Evolutionary conservation across 2,329 filamentous ascomycete species (phyloP), one percentile per base, ranked within the genome.

Genomic region (Orbilia brochopaga): DNA sequence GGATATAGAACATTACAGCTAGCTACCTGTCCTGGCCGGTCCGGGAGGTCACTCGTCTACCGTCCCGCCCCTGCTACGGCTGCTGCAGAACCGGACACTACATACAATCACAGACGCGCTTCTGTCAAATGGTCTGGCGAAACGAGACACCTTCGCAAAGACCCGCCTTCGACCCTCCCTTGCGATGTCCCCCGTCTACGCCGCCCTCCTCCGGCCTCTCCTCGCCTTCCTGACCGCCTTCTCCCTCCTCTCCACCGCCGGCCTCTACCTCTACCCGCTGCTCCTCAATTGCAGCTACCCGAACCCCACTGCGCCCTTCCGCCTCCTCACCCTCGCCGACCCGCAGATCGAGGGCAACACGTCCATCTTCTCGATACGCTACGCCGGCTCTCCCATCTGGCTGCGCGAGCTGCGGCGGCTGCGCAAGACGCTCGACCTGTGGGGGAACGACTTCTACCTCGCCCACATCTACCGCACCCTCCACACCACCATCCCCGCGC

Each of bases 401-500:
- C 23, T 60, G 23, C 74, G 74, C 23, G 65, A 62, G 21, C 64
- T 76, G 30, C 73, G 74, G 37, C 67, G 69, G 21, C 23, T 74
- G 32, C 73, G 73, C 19, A 99, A 99, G 81, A 85, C 86, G 17
- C 79, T 99, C 75, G 94, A 99, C 79, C 85, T 97, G 1, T 86
- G 92, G 77, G 94, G 94, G 2, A 99, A 99, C 80, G 94, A 99
- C 80, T 90, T 87, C 77, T 99, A 97, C 79, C 85, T 99, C 32
- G 91, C 90, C 19, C 94, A 99, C 79, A 92, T 97, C 67, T 97
- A 95, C 80, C 86, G 91, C 15, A 90, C 87, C 0, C 80, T 96
- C 55, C 76, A 72, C 24, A 58, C 66, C 15, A 69, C 62, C 8
- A 57, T 72, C 24, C 62, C 59, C 3, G 30, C 21, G 17, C 48